Conservation (phyloP, 1,139 yeast species). For the Eremothecium coryli region DNA sequence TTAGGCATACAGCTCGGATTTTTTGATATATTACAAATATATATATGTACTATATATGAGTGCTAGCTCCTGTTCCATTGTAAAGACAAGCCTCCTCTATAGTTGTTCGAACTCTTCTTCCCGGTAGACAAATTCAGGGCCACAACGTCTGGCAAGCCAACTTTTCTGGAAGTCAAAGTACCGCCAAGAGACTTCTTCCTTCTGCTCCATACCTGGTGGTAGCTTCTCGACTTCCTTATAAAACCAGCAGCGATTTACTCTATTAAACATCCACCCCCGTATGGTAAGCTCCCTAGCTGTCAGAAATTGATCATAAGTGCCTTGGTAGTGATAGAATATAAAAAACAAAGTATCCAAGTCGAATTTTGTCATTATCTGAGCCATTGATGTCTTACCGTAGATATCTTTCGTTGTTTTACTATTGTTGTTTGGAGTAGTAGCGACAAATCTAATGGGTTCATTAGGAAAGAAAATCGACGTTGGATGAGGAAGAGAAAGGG, state of each 20-base stretch:
- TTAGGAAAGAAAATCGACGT: slow-evolving; percentile 88
- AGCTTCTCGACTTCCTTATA: slow-evolving; percentile 48
- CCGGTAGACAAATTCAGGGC: slow-evolving; percentile 25
- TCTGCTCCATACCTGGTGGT: slow-evolving; percentile 33
- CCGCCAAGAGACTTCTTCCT: slow-evolving; percentile 55
- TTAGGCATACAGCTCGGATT: neutral
- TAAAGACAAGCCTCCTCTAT: slow-evolving; percentile 6
- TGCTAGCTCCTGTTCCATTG: slow-evolving; percentile 1
- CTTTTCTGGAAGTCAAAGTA: slow-evolving; percentile 86
- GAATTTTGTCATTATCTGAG: slow-evolving; percentile 54
- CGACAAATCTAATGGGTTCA: slow-evolving; percentile 47
- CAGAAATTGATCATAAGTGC: slow-evolving; percentile 61
- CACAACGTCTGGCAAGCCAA: slow-evolving; percentile 70
- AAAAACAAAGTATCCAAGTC: slow-evolving; percentile 86
- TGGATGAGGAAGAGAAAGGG: slow-evolving; percentile 64
- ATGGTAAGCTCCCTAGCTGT: slow-evolving; percentile 73
- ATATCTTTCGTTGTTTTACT: slow-evolving; percentile 20
- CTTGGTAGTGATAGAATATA: slow-evolving; percentile 74
- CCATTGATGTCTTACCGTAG: slow-evolving; percentile 29
- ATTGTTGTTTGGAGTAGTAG: slow-evolving; percentile 31
- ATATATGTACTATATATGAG: slow-evolving; percentile 1
- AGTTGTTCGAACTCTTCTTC: slow-evolving; percentile 54
- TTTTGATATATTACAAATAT: slow-evolving; percentile 4
- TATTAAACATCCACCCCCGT: slow-evolving; percentile 86
- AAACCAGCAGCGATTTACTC: slow-evolving; percentile 76